These are phyloP conservation scores for Suaeda aralocaspica DNA, from an alignment of 148 eudicot genomes.

Conservation along the genomic window DNA sequence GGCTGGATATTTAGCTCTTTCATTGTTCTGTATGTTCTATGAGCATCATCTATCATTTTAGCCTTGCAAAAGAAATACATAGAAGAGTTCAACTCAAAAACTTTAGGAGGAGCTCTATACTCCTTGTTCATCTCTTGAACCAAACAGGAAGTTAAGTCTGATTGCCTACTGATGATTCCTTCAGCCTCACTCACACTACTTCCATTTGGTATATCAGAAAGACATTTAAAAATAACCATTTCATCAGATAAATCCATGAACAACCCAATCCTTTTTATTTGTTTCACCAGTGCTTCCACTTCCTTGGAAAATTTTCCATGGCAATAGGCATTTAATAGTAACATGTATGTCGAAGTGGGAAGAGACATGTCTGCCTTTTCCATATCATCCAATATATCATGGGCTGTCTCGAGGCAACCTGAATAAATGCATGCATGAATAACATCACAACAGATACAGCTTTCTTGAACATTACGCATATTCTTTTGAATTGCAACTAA, in stretches of 20 bases:
- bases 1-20: constrained; percentile 54
- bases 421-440: constrained; percentile 60
- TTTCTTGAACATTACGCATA: constrained; percentile 21
- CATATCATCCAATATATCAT: constrained; percentile 87
- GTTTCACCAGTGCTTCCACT: constrained; percentile 53
- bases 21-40: constrained; percentile 59
- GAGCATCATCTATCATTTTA: constrained; percentile 77
- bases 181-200: constrained; percentile 11
- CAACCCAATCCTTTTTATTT: constrained; percentile 49
- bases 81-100: constrained; percentile 61
- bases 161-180: constrained; percentile 23
- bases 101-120: constrained; percentile 22
- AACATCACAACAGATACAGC: constrained; percentile 46
- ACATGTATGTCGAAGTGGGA: constrained; percentile 38
- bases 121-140: constrained; percentile 40
- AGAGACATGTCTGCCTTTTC: constrained; percentile 36
- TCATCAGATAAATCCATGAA: constrained; percentile 21
- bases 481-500: constrained; percentile 44
- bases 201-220: constrained; percentile 22
- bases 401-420: constrained; percentile 91
- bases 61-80: constrained; percentile 85
- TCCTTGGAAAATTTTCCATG: constrained; percentile 54
- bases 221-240: constrained; percentile 19
- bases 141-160: constrained; percentile 40
- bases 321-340: constrained; percentile 56